phyloP scores from a whole-genome alignment of 1,284 basidiomycete genomes.

The Nidula niveotomentosa region DNA sequence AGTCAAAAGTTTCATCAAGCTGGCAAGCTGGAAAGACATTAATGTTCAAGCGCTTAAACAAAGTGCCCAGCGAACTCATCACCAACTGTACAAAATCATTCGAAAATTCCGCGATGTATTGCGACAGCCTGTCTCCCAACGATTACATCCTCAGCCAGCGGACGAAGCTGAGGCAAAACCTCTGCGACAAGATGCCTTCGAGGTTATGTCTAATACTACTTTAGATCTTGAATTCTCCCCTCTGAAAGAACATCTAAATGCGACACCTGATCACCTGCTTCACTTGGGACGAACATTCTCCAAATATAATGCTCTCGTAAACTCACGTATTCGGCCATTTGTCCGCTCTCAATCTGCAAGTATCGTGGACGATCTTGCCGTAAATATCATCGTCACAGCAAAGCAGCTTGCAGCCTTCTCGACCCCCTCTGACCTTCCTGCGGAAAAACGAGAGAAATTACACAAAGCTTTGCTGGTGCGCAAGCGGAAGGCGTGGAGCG shows the following conservation, averaged over 20 bases:
- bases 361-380: conserved; percentile 63
- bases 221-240: neutral
- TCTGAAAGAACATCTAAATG: neutral
- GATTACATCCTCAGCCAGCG: conserved; percentile 37
- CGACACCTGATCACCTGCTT: conserved; percentile 31
- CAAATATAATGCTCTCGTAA: conserved; percentile 46
- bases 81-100: conserved; percentile 89
- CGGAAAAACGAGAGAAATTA: conserved; percentile 70
- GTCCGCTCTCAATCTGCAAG: conserved; percentile 36
- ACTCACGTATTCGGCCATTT: conserved; percentile 37
- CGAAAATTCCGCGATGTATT: conserved; percentile 92
- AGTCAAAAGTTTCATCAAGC: conserved; percentile 84
- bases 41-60: conserved; percentile 94
- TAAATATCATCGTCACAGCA: conserved; percentile 74
- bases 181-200: neutral
- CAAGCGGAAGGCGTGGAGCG: conserved; percentile 91
- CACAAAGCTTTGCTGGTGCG: conserved; percentile 78
- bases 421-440: conserved; percentile 42
- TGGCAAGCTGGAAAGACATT: conserved; percentile 98
- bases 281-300: conserved; percentile 44
- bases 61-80: conserved; percentile 90
- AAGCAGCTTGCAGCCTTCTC: conserved; percentile 60
- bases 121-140: conserved; percentile 63
- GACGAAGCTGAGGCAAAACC: conserved; percentile 32
- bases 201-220: too few relatives aligned